Percentiles rank a stretch among this genome's conserved stretches.
phyloP scores from a whole-genome alignment of 345 rosid genomes.

The Brassica nigra region DNA sequence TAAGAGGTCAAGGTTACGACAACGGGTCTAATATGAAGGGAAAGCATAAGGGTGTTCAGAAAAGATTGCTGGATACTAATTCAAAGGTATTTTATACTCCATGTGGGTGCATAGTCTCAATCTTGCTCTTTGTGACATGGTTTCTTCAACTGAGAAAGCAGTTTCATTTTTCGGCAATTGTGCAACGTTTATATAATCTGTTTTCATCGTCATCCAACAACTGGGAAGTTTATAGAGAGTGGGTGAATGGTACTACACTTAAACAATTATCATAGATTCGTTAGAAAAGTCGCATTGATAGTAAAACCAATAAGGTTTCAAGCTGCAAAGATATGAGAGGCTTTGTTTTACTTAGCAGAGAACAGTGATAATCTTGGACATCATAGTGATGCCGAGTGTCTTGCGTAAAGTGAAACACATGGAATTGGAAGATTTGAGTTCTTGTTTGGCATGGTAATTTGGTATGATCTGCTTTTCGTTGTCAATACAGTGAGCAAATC shows the following conservation, averaged over 20 bases:
- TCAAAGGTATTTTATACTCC: not conserved
- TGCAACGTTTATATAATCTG: not conserved
- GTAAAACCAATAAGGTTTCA: slow-evolving; percentile 6
- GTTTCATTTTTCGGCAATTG: not conserved
- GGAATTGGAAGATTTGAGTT: slow-evolving; percentile 2
- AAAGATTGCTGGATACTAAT: not conserved
- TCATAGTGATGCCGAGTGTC: not conserved
- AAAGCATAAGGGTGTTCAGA: not conserved
- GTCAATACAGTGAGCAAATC: slow-evolving; percentile 1
- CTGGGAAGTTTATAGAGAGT: not conserved
- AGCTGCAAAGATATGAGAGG: not conserved
- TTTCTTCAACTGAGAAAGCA: not conserved
- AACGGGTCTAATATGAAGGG: not conserved
- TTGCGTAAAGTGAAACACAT: slow-evolving; percentile 1
- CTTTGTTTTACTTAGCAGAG: not conserved
- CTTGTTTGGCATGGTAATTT: not conserved
- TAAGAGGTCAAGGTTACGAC: not conserved
- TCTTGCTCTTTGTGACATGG: slow-evolving; percentile 8
- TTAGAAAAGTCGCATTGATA: not conserved
- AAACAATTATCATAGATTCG: not conserved
- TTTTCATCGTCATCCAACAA: not conserved
- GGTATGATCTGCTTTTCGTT: not conserved
- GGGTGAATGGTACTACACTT: not conserved
- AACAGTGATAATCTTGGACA: not conserved
- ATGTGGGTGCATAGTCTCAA: not conserved